Evolutionary conservation across 306 rosid genomes (phyloP).

Genomic region (Fragaria ananassa): DNA sequence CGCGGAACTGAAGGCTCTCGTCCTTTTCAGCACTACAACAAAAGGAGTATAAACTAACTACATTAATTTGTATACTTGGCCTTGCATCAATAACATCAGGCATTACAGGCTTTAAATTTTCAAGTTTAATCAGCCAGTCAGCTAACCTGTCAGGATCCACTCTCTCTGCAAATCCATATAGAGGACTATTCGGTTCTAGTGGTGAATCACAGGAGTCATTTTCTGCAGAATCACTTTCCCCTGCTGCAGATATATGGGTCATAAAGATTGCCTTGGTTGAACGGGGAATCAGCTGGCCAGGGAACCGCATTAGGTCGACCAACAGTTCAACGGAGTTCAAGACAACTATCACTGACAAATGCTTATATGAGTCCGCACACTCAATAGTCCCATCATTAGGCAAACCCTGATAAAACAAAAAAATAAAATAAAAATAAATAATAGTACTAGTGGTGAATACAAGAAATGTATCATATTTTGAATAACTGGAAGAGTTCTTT

Average conservation of each 20-base stretch:
- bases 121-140: conserved; percentile 16
- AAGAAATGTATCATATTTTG: conserved; percentile 23
- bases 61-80: conserved; percentile 11
- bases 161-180: conserved; percentile 86
- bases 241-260: conserved; percentile 92
- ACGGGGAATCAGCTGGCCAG: conserved; percentile 79
- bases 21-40: conserved; percentile 72
- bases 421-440: neutral
- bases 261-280: conserved; percentile 83
- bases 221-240: conserved; percentile 99
- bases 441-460: conserved; percentile 6
- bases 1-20: conserved; percentile 65
- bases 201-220: conserved; percentile 99
- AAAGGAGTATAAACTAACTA: conserved; percentile 25
- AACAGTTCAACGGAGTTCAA: conserved; percentile 81
- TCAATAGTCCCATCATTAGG: conserved; percentile 77
- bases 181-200: conserved; percentile 96
- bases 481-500: conserved; percentile 7
- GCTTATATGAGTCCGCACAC: conserved; percentile 79
- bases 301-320: conserved; percentile 96
- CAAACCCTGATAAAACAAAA: conserved; percentile 60
- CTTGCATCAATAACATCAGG: neutral
- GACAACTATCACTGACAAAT: conserved; percentile 79
- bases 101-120: conserved; percentile 11
- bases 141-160: conserved; percentile 57